These are phyloP conservation scores for Waltergamsia citrina DNA, from an alignment of 2,329 filamentous ascomycete genomes.

Conservation along the genomic window DNA sequence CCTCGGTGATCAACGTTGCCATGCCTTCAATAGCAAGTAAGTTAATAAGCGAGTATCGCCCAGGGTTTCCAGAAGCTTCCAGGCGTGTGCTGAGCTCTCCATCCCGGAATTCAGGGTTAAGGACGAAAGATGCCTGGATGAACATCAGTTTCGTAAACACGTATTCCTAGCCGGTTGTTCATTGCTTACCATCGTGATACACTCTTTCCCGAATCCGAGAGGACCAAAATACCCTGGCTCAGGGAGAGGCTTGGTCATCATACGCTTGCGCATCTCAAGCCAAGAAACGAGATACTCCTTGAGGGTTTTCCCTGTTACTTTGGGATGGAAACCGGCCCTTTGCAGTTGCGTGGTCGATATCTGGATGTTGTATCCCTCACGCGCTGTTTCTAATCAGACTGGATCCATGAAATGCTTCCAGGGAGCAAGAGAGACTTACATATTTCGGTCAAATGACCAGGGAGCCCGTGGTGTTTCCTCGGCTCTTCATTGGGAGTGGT, in stretches of 20 bases:
- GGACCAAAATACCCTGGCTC: not conserved
- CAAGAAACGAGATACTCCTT: not conserved
- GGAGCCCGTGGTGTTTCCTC: too few species aligned
- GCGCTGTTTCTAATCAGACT: too few species aligned
- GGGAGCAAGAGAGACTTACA: too few species aligned
- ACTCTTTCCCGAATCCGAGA: not conserved
- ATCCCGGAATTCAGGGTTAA: not conserved
- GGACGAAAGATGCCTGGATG: not conserved
- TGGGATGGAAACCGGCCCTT: not conserved
- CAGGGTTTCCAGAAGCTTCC: not conserved
- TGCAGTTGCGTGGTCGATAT: not conserved
- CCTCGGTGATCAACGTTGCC: not conserved
- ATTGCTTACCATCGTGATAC: not conserved
- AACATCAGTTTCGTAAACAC: not conserved
- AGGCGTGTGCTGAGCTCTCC: not conserved
- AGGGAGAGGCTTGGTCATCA: not conserved
- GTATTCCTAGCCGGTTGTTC: not conserved
- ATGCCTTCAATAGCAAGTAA: constrained; percentile 1
- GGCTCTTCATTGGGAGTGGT: too few species aligned
- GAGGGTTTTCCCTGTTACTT: not conserved
- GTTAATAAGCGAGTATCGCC: not conserved
- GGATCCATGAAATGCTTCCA: too few species aligned
- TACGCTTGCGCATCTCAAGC: not conserved
- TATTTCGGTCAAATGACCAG: too few species aligned
- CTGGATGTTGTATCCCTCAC: not conserved